Evolutionary conservation across 2,329 filamentous ascomycete species (phyloP), one percentile per base, ranked within the genome.

Genomic region (Sporothrix curviconia): DNA sequence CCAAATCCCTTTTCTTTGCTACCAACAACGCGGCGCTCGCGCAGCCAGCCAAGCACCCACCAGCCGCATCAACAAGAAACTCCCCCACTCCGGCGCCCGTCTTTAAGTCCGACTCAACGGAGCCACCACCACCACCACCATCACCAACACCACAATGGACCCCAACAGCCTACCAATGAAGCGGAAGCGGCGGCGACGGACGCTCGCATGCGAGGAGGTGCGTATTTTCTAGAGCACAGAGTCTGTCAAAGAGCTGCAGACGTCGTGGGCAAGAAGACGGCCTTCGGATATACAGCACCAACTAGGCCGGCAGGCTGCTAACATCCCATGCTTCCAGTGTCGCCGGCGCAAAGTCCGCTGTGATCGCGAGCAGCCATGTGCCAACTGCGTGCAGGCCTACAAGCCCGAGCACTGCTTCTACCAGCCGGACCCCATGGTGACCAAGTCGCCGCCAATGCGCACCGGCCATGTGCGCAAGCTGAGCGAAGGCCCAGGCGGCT

Each of bases 271-370:
- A n/a, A n/a, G n/a, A n/a, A n/a, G n/a, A n/a, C n/a, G n/a, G 32
- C 37, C 28, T 11, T 55, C 39, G 40, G 51, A 43, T 14, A 24
- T 40, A 25, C 14, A 40, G 32, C n/a, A n/a, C n/a, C n/a, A n/a
- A 17, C 30, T 52, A 14, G 32, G 30, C 37, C 7, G 11, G 42
- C 25, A 28, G 22, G 9, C 24, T 42, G 39, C 55, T 55, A 46
- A 55, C 44, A 43, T 9, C 19, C 22, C 34, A 46, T 46, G 46
- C 15, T 24, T 30, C 12, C 66, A 73, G 6, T 77, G 75, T 57
- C 66, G 74, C 9, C 68, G 66, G n/a, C 72, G 75, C 51, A 77
- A 77, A 60, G 70, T 76, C 15, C 67, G 70, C n/a, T 77, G 75
- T 56, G 70, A 77, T 56, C 67, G 72, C 32, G 67, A 71, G 24